These are phyloP conservation scores for Pythium guiyangense DNA, from an alignment of 352 stramenopile genomes.

Conservation along the genomic window DNA sequence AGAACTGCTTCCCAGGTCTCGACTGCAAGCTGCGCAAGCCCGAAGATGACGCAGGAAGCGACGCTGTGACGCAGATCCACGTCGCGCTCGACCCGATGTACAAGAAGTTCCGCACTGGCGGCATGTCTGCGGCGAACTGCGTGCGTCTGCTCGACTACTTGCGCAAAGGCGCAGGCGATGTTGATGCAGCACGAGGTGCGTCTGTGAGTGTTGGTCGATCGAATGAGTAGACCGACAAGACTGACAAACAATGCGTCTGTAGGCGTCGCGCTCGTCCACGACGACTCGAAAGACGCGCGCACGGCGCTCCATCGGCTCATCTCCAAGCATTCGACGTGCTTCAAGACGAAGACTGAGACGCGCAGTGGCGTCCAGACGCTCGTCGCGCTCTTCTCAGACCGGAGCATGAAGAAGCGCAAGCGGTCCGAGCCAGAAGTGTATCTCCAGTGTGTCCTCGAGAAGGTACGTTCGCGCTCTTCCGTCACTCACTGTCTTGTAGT, in stretches of 20 bases:
- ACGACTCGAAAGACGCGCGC: slow-evolving; percentile 57
- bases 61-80: slow-evolving; percentile 26
- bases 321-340: slow-evolving; percentile 41
- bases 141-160: slow-evolving; percentile 47
- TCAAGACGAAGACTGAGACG: slow-evolving; percentile 66
- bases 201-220: neutral
- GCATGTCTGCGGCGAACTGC: slow-evolving; percentile 46
- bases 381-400: slow-evolving; percentile 55
- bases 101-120: slow-evolving; percentile 55
- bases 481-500: too few relatives aligned
- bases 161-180: slow-evolving; percentile 40
- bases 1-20: slow-evolving; percentile 65
- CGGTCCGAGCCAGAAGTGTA: slow-evolving; percentile 41
- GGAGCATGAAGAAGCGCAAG: slow-evolving; percentile 71
- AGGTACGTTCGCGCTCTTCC: slow-evolving; percentile 22
- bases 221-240: too few relatives aligned
- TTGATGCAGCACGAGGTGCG: slow-evolving; percentile 29
- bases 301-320: slow-evolving; percentile 62
- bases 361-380: slow-evolving; percentile 35
- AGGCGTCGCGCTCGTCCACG: slow-evolving; percentile 53
- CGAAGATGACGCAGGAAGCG: neutral
- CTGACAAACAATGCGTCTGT: neutral
- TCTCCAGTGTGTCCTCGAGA: slow-evolving; percentile 66
- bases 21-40: slow-evolving; percentile 52
- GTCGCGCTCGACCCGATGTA: slow-evolving; percentile 65